Conservation (phyloP, 345 rosid species). For the Eucalyptus marginata region DNA sequence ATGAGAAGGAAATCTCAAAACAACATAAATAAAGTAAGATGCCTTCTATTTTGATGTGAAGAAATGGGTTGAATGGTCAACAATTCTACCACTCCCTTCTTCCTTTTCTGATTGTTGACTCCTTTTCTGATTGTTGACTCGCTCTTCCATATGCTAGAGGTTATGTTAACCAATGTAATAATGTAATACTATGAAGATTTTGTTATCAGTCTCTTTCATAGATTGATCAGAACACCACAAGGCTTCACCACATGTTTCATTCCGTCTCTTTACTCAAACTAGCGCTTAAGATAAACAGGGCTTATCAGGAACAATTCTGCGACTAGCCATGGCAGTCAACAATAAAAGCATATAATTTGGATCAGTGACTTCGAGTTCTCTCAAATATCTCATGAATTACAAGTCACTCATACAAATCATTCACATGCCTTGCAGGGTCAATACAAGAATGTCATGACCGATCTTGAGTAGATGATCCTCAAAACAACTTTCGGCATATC, state of each 20-base stretch:
- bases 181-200: neutral
- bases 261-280: neutral
- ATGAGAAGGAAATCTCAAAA: neutral
- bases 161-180: neutral
- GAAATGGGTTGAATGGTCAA: neutral
- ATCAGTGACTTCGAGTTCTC: neutral
- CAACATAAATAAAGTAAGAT: neutral
- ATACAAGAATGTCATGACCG: slow-evolving; percentile 18
- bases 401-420: neutral
- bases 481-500: neutral
- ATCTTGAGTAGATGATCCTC: slow-evolving; percentile 10
- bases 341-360: neutral
- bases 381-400: neutral
- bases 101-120: neutral
- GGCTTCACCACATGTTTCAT: neutral
- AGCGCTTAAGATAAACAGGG: neutral
- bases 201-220: neutral
- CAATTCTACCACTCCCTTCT: neutral
- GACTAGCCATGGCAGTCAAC: neutral
- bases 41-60: neutral
- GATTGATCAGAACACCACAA: neutral
- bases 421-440: slow-evolving; percentile 8
- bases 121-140: accelerated
- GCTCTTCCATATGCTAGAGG: neutral
- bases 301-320: neutral